Base-by-base conservation (phyloP, 768 basidiomycete species). In the Lentinula sp. region DNA sequence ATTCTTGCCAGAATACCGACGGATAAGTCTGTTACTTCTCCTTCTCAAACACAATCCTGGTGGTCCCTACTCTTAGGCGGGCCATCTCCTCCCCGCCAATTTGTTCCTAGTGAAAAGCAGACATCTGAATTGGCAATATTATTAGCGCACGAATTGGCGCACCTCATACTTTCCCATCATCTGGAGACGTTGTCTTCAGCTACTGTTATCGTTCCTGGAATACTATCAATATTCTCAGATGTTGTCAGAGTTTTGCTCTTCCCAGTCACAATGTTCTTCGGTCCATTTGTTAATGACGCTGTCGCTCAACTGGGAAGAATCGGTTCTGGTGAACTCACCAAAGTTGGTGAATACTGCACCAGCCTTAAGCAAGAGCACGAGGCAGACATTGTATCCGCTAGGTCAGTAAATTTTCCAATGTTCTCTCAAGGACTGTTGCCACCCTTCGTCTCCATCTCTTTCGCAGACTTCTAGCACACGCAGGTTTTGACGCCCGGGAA, bases 281-380 rank as follows among this genome's bases (percentile, higher is more conserved):
- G 96, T 0, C 96, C 96, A 1, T 97, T 98, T 70, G 85, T 98
- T 61, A 95, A 96, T 68, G 96, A 99, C 66, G 95, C 93, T 2
- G 82, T 98, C 28, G 92, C 88, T 0, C 85, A 90, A 56, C 66
- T 94, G 57, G 88, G 92, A 28, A 87, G 87, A 69, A 80, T 89
- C 1, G 88, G 91, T 2, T 85, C 87, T 10, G 85, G 86, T 2
- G 88, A 95, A 68, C 77, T 95, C 42, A 76, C 79, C 53, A 88
- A 86, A 70, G 73, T 88, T 2, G 84, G 85, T 28, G 86, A 89
- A 65, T 80, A 84, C 56, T 95, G 93, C 69, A 92, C 88, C 50
- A 91, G 84, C 62, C 77, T 86, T 61, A 83, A 81, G 49, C 91
- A 98, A 70, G 96, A 99, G 71, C 83, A 91, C 13, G 96, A 99